phyloP scores from a whole-genome alignment of 768 basidiomycete species.

The Lactifluus subvellereus region DNA sequence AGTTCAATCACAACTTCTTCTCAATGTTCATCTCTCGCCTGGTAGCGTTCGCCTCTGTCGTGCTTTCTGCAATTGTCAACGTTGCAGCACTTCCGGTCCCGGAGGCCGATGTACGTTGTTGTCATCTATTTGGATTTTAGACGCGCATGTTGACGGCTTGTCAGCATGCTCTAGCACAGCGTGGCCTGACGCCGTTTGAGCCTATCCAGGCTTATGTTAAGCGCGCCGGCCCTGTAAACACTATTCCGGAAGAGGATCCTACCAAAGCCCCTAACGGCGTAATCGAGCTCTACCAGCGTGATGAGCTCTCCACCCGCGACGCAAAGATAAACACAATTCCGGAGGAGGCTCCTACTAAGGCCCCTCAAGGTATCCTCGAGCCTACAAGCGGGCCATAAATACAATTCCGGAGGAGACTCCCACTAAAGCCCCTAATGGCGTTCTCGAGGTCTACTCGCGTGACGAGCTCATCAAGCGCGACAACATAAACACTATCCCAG shows the following conservation, averaged over 20 bases:
- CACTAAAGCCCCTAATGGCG: too few species aligned
- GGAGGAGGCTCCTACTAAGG: conserved; percentile 25
- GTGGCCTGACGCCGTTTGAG: conserved; percentile 34
- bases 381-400: too few species aligned
- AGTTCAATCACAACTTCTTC: conserved; percentile 26
- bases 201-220: conserved; percentile 42
- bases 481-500: conserved; percentile 27
- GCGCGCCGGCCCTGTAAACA: conserved; percentile 27
- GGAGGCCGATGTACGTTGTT: conserved; percentile 28
- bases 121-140: background rate
- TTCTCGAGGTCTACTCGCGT: conserved; percentile 28
- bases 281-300: conserved; percentile 28
- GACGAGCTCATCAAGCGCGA: background rate
- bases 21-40: conserved; percentile 43
- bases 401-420: too few species aligned
- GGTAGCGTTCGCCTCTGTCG: conserved; percentile 37
- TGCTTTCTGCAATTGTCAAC: conserved; percentile 42
- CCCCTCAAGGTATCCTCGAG: background rate
- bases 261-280: conserved; percentile 16
- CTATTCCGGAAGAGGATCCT: conserved; percentile 27
- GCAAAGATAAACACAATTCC: conserved; percentile 26
- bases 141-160: background rate
- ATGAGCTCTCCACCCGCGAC: background rate
- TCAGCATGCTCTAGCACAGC: conserved; percentile 17
- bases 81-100: conserved; percentile 39